Base-by-base conservation (phyloP, 257 asterid genomes). In the Ballota nigra region DNA sequence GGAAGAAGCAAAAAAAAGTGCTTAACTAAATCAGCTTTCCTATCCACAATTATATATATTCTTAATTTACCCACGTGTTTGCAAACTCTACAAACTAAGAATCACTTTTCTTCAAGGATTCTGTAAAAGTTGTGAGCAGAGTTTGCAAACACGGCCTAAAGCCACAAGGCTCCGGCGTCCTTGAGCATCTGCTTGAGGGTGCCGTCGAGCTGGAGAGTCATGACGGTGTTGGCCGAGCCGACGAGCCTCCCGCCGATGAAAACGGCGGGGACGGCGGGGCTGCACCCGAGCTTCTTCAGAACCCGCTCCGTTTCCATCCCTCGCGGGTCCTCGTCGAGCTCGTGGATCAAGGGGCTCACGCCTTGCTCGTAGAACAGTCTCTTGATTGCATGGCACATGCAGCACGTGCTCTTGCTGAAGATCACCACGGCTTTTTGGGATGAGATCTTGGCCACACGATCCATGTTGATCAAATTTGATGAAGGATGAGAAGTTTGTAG, bases 101-200 rank as follows among this genome's bases (percentile, higher is more conserved):
- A 23, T 53, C 6, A 20, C 60, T 10, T 8, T 55, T 20, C 13
- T 10, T 23, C 3, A 22, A 36, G n/a, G 19, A 24, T 38, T 16
- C 4, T 29, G 1, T 43, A 10, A 62, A 56, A 43, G 52, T 3
- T 45, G 20, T 15, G 0, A 15, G 20, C n/a, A 45, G 53, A 45
- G 53, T 45, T 45, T 45, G 20, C 53, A 45, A n/a, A 45, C 52
- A 45, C 19, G 2, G 12, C 59, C 81, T 79, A 88, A 22, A 91
- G 96, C 97, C 97, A 91, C 7, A 91, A 56, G 33, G 97, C 97
- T 16, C 96, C 96, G 52, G 94, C 96, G 43, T 88, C 96, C 47
- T 76, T 91, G 61, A 91, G 91, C 97, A 87, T 82, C 79, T 75
- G 81, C 72, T 84, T 91, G 24, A 91, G 88, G 0, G 96, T 66